Evolutionary conservation across 768 basidiomycete genomes (phyloP), one percentile per base, ranked within the genome.

Genomic region (Macrolepiota albuminosa): DNA sequence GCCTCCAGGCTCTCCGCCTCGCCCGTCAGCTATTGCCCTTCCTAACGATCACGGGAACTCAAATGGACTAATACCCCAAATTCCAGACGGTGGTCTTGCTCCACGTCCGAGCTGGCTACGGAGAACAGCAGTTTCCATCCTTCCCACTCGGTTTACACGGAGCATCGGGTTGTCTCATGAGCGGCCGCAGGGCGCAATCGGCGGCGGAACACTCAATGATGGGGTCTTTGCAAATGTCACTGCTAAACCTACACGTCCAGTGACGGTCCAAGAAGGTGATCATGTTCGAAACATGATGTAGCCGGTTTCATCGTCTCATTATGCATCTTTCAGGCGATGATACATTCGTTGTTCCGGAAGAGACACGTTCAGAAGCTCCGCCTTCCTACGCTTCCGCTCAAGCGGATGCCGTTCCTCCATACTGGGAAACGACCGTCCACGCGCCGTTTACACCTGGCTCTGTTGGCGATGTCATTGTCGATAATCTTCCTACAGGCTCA

Each of bases 361-460:
- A 93, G 53, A 73, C 84, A 7, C 84, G 89, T 65, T 85, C 88
- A 59, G 89, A 95, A 59, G 86, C 88, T 0, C 94, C 95, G 5
- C 97, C 97, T 1, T 90, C 95, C 8, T 98, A 99, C 71, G 88
- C 92, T 14, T 81, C 86, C 34, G 97, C 97, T 10, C 88, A 95
- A 69, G 87, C 91, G 16, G 97, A 99, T 72, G 86, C 93, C n/a
- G 95, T 94, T 7, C 97, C 97, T 4, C 91, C 95, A 1, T 99
- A 99, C 73, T 98, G 94, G 86, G 96, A 98, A 65, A 97, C 93
- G 2, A 95, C 93, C 2, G 85, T 98, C n/a, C 92, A 98, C 70
- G 87, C 95, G 7, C 94, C 95, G 9, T 86, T 84, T 63, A 72
- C 84, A 16, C 76, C 86, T 16, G 81, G 84, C 62, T 73, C 76